phyloP scores from a whole-genome alignment of 1,284 basidiomycete genomes.

The Cutaneotrichosporon sp. region DNA sequence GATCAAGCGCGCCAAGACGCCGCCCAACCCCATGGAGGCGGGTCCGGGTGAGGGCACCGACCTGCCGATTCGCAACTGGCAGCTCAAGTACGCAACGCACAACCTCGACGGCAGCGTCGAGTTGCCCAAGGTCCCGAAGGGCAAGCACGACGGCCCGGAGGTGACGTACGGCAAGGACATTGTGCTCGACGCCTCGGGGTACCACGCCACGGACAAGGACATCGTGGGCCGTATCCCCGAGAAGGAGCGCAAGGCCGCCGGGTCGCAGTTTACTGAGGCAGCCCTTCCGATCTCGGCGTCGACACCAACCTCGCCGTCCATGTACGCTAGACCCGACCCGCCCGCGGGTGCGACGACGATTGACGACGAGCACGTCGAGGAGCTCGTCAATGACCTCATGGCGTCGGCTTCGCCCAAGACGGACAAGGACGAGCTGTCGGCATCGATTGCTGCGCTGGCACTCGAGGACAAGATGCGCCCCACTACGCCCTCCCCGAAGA shows the following conservation, averaged over 20 bases:
- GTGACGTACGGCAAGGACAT: slow-evolving; percentile 66
- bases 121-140: slow-evolving; percentile 57
- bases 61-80: slow-evolving; percentile 33
- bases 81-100: slow-evolving; percentile 20
- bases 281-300: background rate
- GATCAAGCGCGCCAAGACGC: background rate
- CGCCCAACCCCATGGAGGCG: slow-evolving; percentile 45
- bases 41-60: slow-evolving; percentile 29
- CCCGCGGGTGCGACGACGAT: slow-evolving; percentile 3
- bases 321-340: background rate
- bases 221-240: background rate
- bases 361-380: slow-evolving; percentile 17
- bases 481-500: slow-evolving; percentile 7
- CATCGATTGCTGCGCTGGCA: slow-evolving; percentile 17
- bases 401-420: slow-evolving; percentile 2
- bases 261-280: background rate
- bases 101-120: slow-evolving; percentile 58
- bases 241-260: background rate
- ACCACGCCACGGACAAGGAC: slow-evolving; percentile 36
- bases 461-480: slow-evolving; percentile 14
- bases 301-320: background rate
- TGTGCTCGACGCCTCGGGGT: slow-evolving; percentile 57
- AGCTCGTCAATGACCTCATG: slow-evolving; percentile 25
- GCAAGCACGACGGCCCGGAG: slow-evolving; percentile 62
- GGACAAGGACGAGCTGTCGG: slow-evolving; percentile 5